A percentile compares a stretch with the other conserved stretches of the same genome.
phyloP scores from a whole-genome alignment of 345 rosid species.

The Ricinus communis region DNA sequence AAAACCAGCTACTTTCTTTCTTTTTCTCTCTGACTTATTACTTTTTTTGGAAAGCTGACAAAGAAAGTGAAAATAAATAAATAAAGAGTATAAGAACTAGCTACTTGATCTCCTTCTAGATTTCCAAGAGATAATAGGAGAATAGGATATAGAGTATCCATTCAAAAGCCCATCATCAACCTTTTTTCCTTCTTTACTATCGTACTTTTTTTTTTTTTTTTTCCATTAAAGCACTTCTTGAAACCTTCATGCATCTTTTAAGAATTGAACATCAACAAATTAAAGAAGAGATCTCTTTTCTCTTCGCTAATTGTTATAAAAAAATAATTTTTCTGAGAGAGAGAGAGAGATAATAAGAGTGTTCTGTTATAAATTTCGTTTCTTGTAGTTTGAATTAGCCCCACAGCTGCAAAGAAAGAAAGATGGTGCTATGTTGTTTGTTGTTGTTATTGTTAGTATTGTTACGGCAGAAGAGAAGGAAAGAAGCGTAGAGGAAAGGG shows the following conservation, averaged over 20 bases:
- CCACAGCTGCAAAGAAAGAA: neutral
- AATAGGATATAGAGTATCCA: conserved; percentile 65
- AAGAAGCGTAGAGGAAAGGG: no score
- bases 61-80: neutral
- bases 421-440: neutral
- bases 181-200: conserved; percentile 14
- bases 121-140: conserved; percentile 72
- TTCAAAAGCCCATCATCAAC: conserved; percentile 42
- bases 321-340: neutral
- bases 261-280: neutral
- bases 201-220: conserved; percentile 28
- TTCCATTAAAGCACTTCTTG: conserved; percentile 17
- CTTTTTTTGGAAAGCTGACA: neutral
- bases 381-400: neutral
- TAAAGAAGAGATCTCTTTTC: neutral
- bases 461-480: no score
- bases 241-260: neutral
- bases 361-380: neutral
- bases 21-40: neutral
- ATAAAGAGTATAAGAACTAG: neutral
- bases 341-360: no score
- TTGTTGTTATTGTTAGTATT: no score
- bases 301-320: neutral
- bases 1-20: neutral
- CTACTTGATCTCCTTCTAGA: conserved; percentile 77